Evolutionary conservation across 371 early-diverging fungal genomes (phyloP).

Genomic region (Mortierella sp.): DNA sequence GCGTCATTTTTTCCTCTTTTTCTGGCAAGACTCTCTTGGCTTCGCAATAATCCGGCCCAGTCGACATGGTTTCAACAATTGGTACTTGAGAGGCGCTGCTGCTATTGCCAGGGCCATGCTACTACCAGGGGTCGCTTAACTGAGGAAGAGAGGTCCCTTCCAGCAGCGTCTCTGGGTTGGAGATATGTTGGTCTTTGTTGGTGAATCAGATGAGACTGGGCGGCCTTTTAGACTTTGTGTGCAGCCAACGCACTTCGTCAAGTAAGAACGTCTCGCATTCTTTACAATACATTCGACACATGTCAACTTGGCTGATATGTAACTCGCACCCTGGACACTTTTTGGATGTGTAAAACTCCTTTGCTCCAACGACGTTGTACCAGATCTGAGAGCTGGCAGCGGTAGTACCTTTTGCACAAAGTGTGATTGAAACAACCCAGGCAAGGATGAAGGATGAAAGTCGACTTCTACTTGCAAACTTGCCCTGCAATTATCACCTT

Average conservation of each 20-base stretch:
- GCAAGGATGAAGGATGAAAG: slow-evolving; percentile 5
- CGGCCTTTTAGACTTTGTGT: too few species aligned
- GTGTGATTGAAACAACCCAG: not conserved
- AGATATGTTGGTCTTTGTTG: not conserved
- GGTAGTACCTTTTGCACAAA: slow-evolving; percentile 2
- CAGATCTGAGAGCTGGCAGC: not conserved
- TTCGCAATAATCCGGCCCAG: too few species aligned
- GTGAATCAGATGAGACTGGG: not conserved
- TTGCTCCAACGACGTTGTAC: slow-evolving; percentile 15
- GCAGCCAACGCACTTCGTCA: too few species aligned
- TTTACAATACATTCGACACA: not conserved
- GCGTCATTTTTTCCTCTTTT: too few species aligned
- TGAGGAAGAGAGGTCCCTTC: too few species aligned
- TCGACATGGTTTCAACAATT: too few species aligned
- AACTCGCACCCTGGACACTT: slow-evolving; percentile 14
- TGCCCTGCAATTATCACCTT: slow-evolving; percentile 6
- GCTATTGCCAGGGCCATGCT: too few species aligned
- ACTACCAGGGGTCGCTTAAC: too few species aligned
- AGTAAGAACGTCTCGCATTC: not conserved
- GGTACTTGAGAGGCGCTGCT: too few species aligned
- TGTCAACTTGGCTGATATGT: not conserved
- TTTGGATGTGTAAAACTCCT: slow-evolving; percentile 21
- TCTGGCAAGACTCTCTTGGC: too few species aligned
- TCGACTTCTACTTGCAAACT: not conserved
- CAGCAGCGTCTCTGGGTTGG: not conserved